Percentiles rank a stretch among this genome's conserved stretches.
Conservation (phyloP, 805 yeast species). For the Komagataella pastoris region DNA sequence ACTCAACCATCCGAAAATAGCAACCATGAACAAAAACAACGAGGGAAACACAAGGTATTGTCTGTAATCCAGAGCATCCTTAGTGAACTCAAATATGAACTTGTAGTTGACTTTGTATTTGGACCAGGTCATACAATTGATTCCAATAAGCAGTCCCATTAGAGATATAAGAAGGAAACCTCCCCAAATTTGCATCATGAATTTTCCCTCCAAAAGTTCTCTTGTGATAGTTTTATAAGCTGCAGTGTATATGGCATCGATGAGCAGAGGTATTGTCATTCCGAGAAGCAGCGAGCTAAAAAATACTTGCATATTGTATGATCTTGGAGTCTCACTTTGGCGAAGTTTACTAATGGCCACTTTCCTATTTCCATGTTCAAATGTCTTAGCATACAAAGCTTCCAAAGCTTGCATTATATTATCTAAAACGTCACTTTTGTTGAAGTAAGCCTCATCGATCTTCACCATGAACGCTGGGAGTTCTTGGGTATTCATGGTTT, state of each 20-base stretch:
- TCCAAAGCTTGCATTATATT: slow-evolving; percentile 50
- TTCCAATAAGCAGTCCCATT: slow-evolving; percentile 48
- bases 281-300: slow-evolving; percentile 61
- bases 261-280: slow-evolving; percentile 52
- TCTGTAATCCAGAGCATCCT: slow-evolving; percentile 48
- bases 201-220: slow-evolving; percentile 39
- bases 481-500: slow-evolving; percentile 35
- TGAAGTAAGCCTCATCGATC: slow-evolving; percentile 44
- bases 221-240: slow-evolving; percentile 21
- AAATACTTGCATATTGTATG: slow-evolving; percentile 37
- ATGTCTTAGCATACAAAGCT: slow-evolving; percentile 48
- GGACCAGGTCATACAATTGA: slow-evolving; percentile 66
- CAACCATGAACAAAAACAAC: slow-evolving; percentile 36
- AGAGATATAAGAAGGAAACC: slow-evolving; percentile 64
- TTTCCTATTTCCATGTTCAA: slow-evolving; percentile 63
- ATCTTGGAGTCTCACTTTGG: slow-evolving; percentile 22
- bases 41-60: slow-evolving; percentile 59
- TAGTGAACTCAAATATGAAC: slow-evolving; percentile 82
- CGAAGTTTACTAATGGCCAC: slow-evolving; percentile 59
- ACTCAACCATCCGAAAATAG: slow-evolving; percentile 65
- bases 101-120: slow-evolving; percentile 71
- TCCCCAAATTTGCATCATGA: slow-evolving; percentile 79
- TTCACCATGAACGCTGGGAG: slow-evolving; percentile 39
- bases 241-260: slow-evolving; percentile 37
- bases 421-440: slow-evolving; percentile 54